Base-by-base conservation (phyloP, 495 filamentous ascomycete species). In the Podospora australis region DNA sequence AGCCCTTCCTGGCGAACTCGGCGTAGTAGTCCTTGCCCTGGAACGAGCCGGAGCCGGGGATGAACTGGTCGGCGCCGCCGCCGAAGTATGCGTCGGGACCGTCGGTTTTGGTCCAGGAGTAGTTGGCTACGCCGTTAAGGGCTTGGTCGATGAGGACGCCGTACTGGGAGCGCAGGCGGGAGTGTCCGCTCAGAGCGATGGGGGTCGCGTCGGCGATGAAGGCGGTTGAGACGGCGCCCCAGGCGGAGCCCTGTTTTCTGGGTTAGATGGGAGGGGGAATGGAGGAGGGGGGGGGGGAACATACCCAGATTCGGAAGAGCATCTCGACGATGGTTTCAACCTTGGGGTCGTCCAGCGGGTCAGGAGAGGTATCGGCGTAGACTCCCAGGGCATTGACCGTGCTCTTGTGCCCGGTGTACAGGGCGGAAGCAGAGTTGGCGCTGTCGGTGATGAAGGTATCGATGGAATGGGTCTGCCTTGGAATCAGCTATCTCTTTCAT, bases 371-470 rank as follows among this genome's bases (percentile, higher is more conserved):
- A 54, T 88, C 84, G 11, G 71, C 80, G 44, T 88, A 88, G 24
- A 87, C 83, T 42, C 80, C 79, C 61, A 88, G 72, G 20, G 82
- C 82, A 53, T 88, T 86, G 50, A 85, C 83, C 0, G 79, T 80
- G 42, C 73, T 79, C 72, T 88, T 88, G 65, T 88, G 84, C 21
- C 84, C 84, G 3, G 78, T 73, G 63, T 88, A 88, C 16, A 88
- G 69, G 6, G 84, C 82, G 6, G 81, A 84, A 1, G 84, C 84
- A 14, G 78, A 83, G 69, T 87, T 88, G 54, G 84, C 84, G 19
- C 80, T 84, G 64, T 87, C 84, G 17, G 84, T 87, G 65, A 88
- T 87, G 68, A 82, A 88, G 19, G 69, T 73, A 64, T 87, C 83
- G 62, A 88, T 73, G 2, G 84, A 87, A 64, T 88, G 84, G 6